Percentiles rank a stretch among this genome's conserved stretches.
These are phyloP conservation scores for Diplotaxis tenuifolia DNA, from an alignment of 345 rosid species.

Conservation along the genomic window DNA sequence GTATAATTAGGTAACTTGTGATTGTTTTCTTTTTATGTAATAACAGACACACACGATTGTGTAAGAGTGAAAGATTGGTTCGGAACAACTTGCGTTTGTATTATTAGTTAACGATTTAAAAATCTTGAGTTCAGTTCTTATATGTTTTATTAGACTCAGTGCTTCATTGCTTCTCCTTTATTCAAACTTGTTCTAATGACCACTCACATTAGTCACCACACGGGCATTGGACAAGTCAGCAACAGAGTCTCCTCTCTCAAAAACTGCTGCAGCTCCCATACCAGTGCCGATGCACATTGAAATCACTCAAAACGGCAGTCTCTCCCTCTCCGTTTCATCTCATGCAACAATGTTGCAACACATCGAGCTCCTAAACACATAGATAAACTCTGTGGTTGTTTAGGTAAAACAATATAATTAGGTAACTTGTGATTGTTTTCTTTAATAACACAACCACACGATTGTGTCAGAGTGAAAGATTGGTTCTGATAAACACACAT, in stretches of 20 bases:
- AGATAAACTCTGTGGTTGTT: neutral
- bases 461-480: neutral
- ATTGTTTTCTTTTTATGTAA: neutral
- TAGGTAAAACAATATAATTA: too few species aligned
- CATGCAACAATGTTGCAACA: constrained; percentile 78
- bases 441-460: neutral
- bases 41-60: neutral
- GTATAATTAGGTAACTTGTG: too few species aligned
- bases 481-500: too few species aligned
- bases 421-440: neutral
- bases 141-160: neutral
- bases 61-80: neutral
- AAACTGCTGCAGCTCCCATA: constrained; percentile 93
- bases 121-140: too few species aligned
- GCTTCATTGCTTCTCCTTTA: constrained; percentile 11
- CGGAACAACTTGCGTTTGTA: too few species aligned
- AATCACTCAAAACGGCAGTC: constrained; percentile 80
- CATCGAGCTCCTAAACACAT: constrained; percentile 72
- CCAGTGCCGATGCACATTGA: constrained; percentile 97
- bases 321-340: constrained; percentile 88
- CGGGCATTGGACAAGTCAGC: constrained; percentile 54
- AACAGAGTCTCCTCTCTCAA: constrained; percentile 70
- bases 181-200: constrained; percentile 37
- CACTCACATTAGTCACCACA: constrained; percentile 20
- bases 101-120: too few species aligned